phyloP scores from a whole-genome alignment of 1,139 yeast genomes.

The Taphrina communis region DNA sequence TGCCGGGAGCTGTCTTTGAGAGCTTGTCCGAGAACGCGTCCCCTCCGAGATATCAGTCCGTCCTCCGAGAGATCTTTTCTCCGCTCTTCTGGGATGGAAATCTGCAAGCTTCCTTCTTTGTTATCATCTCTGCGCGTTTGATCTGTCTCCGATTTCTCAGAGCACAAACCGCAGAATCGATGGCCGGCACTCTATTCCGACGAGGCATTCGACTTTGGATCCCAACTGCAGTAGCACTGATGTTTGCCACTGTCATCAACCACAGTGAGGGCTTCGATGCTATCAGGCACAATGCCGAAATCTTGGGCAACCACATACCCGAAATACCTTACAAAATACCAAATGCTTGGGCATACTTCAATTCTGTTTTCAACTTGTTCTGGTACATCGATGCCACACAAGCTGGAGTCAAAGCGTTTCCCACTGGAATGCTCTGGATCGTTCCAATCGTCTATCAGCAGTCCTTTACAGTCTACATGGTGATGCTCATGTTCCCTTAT shows the following conservation, averaged over 20 bases:
- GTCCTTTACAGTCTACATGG: constrained; percentile 38
- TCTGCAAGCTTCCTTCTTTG: constrained; percentile 35
- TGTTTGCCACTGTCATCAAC: constrained; percentile 28
- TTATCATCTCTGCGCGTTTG: constrained; percentile 36
- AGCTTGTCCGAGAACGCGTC: constrained; percentile 27
- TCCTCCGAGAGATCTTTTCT: constrained; percentile 35
- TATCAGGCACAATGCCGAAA: constrained; percentile 21
- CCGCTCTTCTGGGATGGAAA: constrained; percentile 40
- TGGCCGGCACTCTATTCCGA: constrained; percentile 39
- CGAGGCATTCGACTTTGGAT: constrained; percentile 36
- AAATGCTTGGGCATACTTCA: constrained; percentile 34
- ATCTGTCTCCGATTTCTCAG: constrained; percentile 28
- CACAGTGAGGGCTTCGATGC: constrained; percentile 26
- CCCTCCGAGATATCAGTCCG: constrained; percentile 38
- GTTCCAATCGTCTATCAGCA: constrained; percentile 35
- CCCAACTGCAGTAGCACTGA: constrained; percentile 36
- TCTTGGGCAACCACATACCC: constrained; percentile 28
- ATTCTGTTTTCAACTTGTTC: constrained; percentile 37
- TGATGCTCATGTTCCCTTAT: constrained; percentile 38
- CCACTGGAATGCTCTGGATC: constrained; percentile 38
- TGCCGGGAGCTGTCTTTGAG: constrained; percentile 39
- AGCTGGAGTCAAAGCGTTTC: constrained; percentile 39
- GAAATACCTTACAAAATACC: constrained; percentile 37
- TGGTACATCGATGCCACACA: constrained; percentile 36
- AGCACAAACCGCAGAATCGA: constrained; percentile 14